phyloP scores from a whole-genome alignment of 345 rosid genomes.

The Turritis glabra region DNA sequence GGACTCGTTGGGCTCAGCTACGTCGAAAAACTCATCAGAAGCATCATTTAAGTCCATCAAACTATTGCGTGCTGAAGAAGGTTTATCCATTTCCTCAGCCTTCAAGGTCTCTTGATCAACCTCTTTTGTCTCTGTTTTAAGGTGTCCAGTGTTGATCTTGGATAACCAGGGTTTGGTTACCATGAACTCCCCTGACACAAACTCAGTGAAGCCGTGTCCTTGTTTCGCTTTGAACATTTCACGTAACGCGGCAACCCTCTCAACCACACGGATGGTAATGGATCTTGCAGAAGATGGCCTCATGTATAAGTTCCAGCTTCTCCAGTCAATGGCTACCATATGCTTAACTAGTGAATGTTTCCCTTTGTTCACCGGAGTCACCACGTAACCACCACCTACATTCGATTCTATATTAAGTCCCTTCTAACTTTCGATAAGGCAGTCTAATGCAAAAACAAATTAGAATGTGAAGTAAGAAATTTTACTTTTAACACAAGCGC shows the following conservation, averaged over 20 bases:
- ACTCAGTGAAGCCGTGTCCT: constrained; percentile 50
- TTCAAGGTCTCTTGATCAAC: constrained; percentile 23
- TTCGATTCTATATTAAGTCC: neutral
- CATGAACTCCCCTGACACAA: constrained; percentile 43
- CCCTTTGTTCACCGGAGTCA: constrained; percentile 72
- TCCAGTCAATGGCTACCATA: constrained; percentile 96
- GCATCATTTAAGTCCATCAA: constrained; percentile 59
- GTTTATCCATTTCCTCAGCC: constrained; percentile 49
- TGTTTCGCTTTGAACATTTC: constrained; percentile 71
- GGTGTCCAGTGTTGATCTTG: constrained; percentile 36
- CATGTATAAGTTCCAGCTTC: constrained; percentile 70
- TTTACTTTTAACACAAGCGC: constrained; percentile 91
- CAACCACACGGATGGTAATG: constrained; percentile 76
- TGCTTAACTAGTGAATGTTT: constrained; percentile 78
- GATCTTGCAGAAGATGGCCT: constrained; percentile 65
- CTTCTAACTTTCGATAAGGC: neutral
- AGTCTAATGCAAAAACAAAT: neutral
- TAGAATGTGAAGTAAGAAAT: constrained; percentile 17
- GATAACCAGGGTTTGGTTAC: constrained; percentile 37
- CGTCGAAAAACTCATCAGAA: constrained; percentile 93
- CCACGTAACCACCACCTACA: constrained; percentile 91
- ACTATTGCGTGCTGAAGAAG: constrained; percentile 43
- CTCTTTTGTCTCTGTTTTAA: constrained; percentile 32
- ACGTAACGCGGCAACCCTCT: constrained; percentile 83
- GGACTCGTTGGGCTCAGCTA: constrained; percentile 58